phyloP scores from a whole-genome alignment of 2,329 filamentous ascomycete species.

The Penicillium sp. region DNA sequence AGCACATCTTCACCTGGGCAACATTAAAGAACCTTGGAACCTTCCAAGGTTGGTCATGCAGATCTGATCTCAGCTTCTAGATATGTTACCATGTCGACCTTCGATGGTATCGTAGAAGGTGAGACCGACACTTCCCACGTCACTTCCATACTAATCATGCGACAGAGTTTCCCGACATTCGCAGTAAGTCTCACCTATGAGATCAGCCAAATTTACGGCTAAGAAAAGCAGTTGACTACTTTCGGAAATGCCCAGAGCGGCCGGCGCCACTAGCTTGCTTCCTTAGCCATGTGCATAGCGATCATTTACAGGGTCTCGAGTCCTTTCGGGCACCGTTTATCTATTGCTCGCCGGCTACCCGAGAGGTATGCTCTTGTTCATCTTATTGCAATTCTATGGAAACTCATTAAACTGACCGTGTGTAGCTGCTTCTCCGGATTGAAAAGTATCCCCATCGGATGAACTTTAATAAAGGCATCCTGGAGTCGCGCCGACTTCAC shows the following conservation, averaged over 20 bases:
- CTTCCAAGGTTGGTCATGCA: background rate
- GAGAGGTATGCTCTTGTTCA: conserved; percentile 52
- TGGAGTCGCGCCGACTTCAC: conserved; percentile 71
- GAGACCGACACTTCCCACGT: conserved; percentile 1
- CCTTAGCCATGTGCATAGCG: conserved; percentile 87
- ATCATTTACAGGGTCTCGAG: conserved; percentile 81
- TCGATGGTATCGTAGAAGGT: conserved; percentile 35
- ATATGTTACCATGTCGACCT: conserved; percentile 32
- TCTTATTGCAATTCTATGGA: background rate
- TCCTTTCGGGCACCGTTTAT: conserved; percentile 75
- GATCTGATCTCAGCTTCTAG: background rate
- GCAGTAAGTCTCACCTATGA: conserved; percentile 49
- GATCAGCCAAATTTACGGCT: conserved; percentile 4
- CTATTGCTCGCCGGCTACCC: conserved; percentile 84
- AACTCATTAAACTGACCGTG: conserved; percentile 2
- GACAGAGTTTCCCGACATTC: conserved; percentile 74
- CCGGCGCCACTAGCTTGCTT: conserved; percentile 77
- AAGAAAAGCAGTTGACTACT: conserved; percentile 70
- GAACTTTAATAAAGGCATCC: conserved; percentile 74
- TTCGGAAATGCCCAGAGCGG: conserved; percentile 57
- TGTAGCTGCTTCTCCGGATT: conserved; percentile 68
- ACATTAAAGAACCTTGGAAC: background rate
- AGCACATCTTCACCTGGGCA: background rate
- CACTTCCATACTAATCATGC: background rate
- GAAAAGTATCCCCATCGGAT: conserved; percentile 77